Conservation (phyloP, 768 basidiomycete species). For the Ramaria rubella region DNA sequence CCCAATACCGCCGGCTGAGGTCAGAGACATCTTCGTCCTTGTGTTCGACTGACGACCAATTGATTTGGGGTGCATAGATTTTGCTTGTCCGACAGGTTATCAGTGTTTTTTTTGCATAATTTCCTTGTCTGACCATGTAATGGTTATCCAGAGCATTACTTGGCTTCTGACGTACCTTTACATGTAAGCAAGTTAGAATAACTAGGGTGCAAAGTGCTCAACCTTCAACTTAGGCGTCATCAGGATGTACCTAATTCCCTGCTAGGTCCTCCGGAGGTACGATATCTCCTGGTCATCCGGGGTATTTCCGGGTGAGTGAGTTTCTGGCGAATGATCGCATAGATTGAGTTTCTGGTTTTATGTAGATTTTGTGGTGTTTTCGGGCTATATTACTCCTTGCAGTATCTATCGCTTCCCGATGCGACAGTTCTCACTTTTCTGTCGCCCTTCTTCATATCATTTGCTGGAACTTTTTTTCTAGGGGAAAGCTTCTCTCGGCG, state of each 20-base stretch:
- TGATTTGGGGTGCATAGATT: background rate
- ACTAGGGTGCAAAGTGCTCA: background rate
- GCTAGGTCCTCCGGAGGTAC: constrained; percentile 62
- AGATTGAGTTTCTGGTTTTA: background rate
- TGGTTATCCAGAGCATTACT: background rate
- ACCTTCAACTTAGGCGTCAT: constrained; percentile 24
- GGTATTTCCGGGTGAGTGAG: constrained; percentile 54
- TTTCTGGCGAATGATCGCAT: background rate
- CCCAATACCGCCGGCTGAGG: constrained; percentile 52
- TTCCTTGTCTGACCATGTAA: background rate
- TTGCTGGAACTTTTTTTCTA: constrained; percentile 57
- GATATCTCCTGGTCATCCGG: constrained; percentile 46
- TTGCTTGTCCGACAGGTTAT: constrained; percentile 19
- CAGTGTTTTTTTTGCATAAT: background rate
- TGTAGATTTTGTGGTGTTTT: constrained; percentile 64
- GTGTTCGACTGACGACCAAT: background rate
- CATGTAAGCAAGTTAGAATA: constrained; percentile 45
- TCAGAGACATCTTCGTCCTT: constrained; percentile 19
- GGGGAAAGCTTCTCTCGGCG: constrained; percentile 50
- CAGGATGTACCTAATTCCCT: constrained; percentile 49
- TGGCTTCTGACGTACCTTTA: constrained; percentile 30
- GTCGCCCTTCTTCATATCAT: constrained; percentile 54
- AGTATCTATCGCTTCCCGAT: constrained; percentile 73
- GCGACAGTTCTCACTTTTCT: constrained; percentile 73
- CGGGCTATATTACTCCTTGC: constrained; percentile 62